A percentile compares a stretch with the other conserved stretches of the same genome.
Evolutionary conservation across 176 grass and related monocot genomes (phyloP).

Genomic region (Carex myosuroides): DNA sequence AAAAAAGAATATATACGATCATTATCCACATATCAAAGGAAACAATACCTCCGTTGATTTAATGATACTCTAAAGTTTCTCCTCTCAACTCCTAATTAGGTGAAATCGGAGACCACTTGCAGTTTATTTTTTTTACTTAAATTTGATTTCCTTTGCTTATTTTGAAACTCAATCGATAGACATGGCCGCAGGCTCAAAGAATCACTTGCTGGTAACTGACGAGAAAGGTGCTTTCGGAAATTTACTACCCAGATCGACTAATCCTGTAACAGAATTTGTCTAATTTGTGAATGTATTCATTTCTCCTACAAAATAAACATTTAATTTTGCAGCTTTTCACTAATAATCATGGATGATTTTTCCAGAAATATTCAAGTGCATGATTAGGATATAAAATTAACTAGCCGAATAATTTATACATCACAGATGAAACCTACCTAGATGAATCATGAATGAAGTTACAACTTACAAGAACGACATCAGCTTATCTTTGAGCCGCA

Average conservation of each 20-base stretch:
- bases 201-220: no score
- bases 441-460: no score
- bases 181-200: no score
- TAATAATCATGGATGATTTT: neutral
- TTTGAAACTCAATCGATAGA: no score
- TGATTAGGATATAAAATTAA: neutral
- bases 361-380: neutral
- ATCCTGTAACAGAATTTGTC: conserved; percentile 37
- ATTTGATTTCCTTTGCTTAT: no score
- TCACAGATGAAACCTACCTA: no score
- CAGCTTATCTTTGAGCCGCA: no score
- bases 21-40: conserved; percentile 45
- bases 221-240: conserved; percentile 29
- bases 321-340: neutral
- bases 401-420: neutral
- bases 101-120: conserved; percentile 84
- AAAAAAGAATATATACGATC: neutral
- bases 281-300: neutral
- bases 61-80: conserved; percentile 54
- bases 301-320: neutral
- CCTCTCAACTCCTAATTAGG: conserved; percentile 54
- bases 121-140: neutral
- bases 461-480: no score
- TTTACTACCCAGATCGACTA: conserved; percentile 40
- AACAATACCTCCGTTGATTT: conserved; percentile 88